Evolutionary conservation across 257 asterid genomes (phyloP).

Genomic region (Solanum pennellii): DNA sequence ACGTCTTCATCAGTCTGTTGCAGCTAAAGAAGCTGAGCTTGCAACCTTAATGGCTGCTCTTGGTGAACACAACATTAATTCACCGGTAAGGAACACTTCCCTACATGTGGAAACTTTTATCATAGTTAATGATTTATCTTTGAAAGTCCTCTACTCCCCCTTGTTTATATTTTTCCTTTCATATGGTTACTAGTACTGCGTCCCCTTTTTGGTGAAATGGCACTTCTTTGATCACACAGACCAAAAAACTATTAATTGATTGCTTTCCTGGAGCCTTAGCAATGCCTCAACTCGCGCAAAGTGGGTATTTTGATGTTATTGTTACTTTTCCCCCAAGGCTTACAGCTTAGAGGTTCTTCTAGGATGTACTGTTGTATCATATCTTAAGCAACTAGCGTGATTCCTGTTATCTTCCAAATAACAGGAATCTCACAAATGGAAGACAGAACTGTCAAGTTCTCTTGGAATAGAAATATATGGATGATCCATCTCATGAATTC

Average conservation of each 20-base stretch:
- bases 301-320: background rate
- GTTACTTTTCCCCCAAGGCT: background rate
- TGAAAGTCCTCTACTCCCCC: background rate
- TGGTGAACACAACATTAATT: constrained; percentile 49
- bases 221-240: background rate
- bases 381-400: background rate
- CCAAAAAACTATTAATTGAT: background rate
- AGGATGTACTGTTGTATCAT: background rate
- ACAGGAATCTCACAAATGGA: background rate
- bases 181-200: background rate
- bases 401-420: background rate
- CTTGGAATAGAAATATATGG: background rate
- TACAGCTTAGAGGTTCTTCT: background rate
- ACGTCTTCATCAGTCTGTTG: constrained; percentile 72
- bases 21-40: constrained; percentile 88
- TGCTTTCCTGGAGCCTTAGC: background rate
- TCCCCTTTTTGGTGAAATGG: background rate
- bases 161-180: background rate
- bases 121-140: background rate
- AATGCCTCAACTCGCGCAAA: background rate
- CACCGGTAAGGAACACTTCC: constrained; percentile 37
- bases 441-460: background rate
- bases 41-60: constrained; percentile 85
- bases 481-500: background rate
- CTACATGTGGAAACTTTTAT: background rate